Percentiles rank a stretch among this genome's conserved stretches.
Conservation (phyloP, 805 yeast genomes). For the Yamadazyma nakazawae region DNA sequence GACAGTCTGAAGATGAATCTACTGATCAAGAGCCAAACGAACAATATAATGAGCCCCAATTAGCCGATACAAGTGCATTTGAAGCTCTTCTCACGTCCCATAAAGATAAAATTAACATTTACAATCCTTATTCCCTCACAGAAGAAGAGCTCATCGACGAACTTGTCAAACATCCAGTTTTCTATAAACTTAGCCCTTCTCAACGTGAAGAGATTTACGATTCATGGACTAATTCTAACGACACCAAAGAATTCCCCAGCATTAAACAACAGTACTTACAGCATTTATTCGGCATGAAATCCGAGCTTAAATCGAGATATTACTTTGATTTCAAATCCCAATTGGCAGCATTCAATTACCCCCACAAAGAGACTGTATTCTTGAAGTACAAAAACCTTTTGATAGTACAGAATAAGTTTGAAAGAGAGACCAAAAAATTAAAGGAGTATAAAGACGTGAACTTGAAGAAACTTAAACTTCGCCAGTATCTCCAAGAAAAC, state of each 20-base stretch:
- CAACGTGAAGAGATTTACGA: constrained; percentile 23
- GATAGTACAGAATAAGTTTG: constrained; percentile 26
- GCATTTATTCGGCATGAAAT: constrained; percentile 28
- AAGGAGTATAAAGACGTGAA: constrained; percentile 16
- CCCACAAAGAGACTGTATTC: constrained; percentile 19
- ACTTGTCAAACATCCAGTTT: constrained; percentile 26
- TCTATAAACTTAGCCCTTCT: constrained; percentile 20
- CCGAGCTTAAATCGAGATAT: constrained; percentile 23
- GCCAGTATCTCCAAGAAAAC: constrained; percentile 16
- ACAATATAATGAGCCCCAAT: neutral
- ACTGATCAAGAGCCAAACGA: constrained; percentile 1
- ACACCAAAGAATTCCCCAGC: constrained; percentile 9
- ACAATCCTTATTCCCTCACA: constrained; percentile 37
- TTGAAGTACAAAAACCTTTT: constrained; percentile 26
- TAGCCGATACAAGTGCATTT: constrained; percentile 15
- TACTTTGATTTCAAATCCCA: constrained; percentile 25
- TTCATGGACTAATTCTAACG: constrained; percentile 21
- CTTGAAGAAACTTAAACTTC: constrained; percentile 28
- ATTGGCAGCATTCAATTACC: constrained; percentile 13
- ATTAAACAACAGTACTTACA: constrained; percentile 19
- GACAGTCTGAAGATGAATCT: neutral
- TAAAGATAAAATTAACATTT: constrained; percentile 24
- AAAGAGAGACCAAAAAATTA: constrained; percentile 20
- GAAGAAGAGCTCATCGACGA: constrained; percentile 33
- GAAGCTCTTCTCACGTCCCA: constrained; percentile 22